Conservation (phyloP, 768 basidiomycete species). For the Cubamyces lactineus region DNA sequence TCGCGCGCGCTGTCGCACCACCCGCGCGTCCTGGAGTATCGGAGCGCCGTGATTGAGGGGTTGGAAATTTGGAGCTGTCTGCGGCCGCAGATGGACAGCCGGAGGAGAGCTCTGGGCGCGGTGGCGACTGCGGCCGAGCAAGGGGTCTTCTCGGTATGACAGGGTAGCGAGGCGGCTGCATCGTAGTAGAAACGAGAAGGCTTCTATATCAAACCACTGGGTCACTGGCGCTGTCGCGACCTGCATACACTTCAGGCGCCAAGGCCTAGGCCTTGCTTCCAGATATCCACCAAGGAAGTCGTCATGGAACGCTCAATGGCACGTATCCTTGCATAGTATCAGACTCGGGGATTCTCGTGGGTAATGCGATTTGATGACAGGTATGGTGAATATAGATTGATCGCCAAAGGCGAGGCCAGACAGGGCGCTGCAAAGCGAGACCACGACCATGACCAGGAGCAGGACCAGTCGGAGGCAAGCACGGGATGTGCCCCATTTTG, state of each 20-base stretch:
- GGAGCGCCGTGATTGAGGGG: slow-evolving; percentile 10
- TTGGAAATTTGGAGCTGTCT: neutral
- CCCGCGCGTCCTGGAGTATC: neutral
- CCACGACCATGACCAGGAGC: neutral
- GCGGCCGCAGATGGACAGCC: too few relatives aligned
- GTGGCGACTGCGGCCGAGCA: neutral
- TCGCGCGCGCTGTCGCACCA: neutral
- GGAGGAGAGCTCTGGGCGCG: neutral
- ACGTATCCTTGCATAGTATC: too few relatives aligned
- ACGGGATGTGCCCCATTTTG: slow-evolving; percentile 17
- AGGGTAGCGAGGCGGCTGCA: neutral
- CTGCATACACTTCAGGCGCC: too few relatives aligned
- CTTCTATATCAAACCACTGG: neutral
- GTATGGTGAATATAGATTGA: slow-evolving; percentile 7
- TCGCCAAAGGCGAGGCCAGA: slow-evolving; percentile 2
- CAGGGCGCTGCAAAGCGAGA: neutral
- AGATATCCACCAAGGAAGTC: too few relatives aligned
- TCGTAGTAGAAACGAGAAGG: slow-evolving; percentile 2
- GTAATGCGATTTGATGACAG: neutral
- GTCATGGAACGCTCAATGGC: too few relatives aligned
- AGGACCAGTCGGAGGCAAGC: slow-evolving; percentile 13
- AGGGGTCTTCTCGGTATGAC: neutral
- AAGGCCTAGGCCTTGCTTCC: slow-evolving; percentile 2
- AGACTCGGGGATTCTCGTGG: slow-evolving; percentile 3
- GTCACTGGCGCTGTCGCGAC: neutral